phyloP scores from a whole-genome alignment of 495 filamentous ascomycete genomes.

The Aspergillus cristatus region DNA sequence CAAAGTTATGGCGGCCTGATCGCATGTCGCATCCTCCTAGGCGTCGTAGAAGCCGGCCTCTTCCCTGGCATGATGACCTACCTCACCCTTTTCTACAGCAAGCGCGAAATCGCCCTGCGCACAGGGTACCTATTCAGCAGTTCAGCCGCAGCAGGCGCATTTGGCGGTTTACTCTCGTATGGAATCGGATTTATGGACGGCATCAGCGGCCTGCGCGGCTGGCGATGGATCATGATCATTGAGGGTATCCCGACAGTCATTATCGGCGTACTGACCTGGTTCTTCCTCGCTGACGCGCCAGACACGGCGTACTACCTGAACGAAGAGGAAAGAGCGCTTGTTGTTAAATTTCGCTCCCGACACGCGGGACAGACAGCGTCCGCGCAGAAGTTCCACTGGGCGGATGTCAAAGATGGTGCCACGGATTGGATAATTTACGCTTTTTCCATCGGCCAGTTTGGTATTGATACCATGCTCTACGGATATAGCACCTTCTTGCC shows the following conservation, averaged over 20 bases:
- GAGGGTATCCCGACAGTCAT: slow-evolving; percentile 63
- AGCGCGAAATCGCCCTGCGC: slow-evolving; percentile 62
- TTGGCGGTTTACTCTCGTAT: slow-evolving; percentile 67
- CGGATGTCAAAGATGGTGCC: slow-evolving; percentile 40
- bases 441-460: slow-evolving; percentile 60
- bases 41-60: slow-evolving; percentile 45
- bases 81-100: slow-evolving; percentile 67
- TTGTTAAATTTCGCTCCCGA: slow-evolving; percentile 31
- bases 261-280: slow-evolving; percentile 51
- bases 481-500: slow-evolving; percentile 70
- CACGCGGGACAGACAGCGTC: slow-evolving; percentile 52
- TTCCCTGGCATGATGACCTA: slow-evolving; percentile 55
- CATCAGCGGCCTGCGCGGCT: slow-evolving; percentile 46
- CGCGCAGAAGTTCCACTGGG: slow-evolving; percentile 50
- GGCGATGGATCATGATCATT: slow-evolving; percentile 53
- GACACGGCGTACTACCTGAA: slow-evolving; percentile 53
- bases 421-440: slow-evolving; percentile 59
- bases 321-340: slow-evolving; percentile 47
- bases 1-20: slow-evolving; percentile 48
- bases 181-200: slow-evolving; percentile 67
- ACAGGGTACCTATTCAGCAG: slow-evolving; percentile 70
- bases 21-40: slow-evolving; percentile 40
- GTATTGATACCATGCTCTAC: slow-evolving; percentile 65
- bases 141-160: slow-evolving; percentile 65
- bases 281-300: slow-evolving; percentile 56